Evolutionary conservation across 306 rosid genomes (phyloP).

Genomic region (Rubus idaeus): DNA sequence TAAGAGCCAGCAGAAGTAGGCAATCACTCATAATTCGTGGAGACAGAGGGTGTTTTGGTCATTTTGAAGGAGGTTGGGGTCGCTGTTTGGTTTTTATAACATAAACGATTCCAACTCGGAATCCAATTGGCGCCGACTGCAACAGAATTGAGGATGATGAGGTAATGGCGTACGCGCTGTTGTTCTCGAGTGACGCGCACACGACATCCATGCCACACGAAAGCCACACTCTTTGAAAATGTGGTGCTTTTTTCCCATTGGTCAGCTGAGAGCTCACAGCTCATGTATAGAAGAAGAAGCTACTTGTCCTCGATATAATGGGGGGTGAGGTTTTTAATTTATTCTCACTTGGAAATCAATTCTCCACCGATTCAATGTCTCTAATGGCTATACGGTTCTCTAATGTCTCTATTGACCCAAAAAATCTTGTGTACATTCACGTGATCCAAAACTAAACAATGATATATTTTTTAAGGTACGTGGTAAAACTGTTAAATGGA

Average conservation of each 20-base stretch:
- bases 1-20: slow-evolving; percentile 33
- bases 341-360: neutral
- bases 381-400: neutral
- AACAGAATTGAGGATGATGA: neutral
- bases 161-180: slow-evolving; percentile 35
- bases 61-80: neutral
- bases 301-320: too few species aligned
- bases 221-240: neutral
- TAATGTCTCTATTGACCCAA: neutral
- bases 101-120: slow-evolving; percentile 15
- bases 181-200: neutral
- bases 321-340: too few species aligned
- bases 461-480: too few species aligned
- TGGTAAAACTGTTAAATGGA: too few species aligned
- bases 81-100: too few species aligned
- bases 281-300: too few species aligned
- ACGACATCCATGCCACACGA: slow-evolving; percentile 35
- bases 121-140: slow-evolving; percentile 42
- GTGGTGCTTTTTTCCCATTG: too few species aligned
- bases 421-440: neutral
- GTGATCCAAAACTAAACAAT: neutral
- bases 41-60: slow-evolving; percentile 5
- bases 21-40: slow-evolving; percentile 6
- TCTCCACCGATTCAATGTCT: slow-evolving; percentile 11
- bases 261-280: too few species aligned